Evolutionary conservation across 371 early-diverging fungal genomes (phyloP), one percentile per base, ranked within the genome.

Genomic region (Mucor velutinosus): DNA sequence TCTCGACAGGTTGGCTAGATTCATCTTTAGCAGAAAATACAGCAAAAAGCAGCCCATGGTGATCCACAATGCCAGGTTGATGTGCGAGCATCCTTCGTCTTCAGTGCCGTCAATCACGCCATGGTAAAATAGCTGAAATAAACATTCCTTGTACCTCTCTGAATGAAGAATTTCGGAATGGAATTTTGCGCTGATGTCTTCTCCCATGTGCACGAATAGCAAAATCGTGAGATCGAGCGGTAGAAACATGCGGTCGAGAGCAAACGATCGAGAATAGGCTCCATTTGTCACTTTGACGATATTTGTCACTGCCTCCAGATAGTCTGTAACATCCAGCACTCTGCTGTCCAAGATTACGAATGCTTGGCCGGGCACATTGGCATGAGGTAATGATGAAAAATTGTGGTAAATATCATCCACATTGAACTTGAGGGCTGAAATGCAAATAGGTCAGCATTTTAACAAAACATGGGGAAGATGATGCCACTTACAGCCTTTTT

Each of bases 31-130:
- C 7, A 84, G 43, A 27, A 80, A 84, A 33, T 76, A 77, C 7
- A 81, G 51, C 8, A 81, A 39, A 14, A 77, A 77, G 15, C 62
- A 65, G 7, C 82, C 82, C 71, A 84, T 70, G 7, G 80, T 78
- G 6, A 81, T 75, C 84, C 84, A 81, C 3, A 84, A 59, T 8
- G 76, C 80, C 17, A 81, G 72, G 33, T 84, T 81, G 58, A 76
- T 70, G 2, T 65, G 69, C 4, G 55, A 47, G 58, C 82, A 84
- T 21, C 79, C 82, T 39, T 60, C 62, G 19, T 49, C 49, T 5
- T 68, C 69, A 10, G 47, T 23, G 15, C 58, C 62, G 4, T 55
- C 64, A 3, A 72, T 58, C 2, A 79, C 77, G 32, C 82, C 82
- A n/a, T 74, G 73, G 27, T 70, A 71, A 53, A 81, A 84, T 3